phyloP scores from a whole-genome alignment of 1,284 basidiomycete genomes.

The Tilletia caries region DNA sequence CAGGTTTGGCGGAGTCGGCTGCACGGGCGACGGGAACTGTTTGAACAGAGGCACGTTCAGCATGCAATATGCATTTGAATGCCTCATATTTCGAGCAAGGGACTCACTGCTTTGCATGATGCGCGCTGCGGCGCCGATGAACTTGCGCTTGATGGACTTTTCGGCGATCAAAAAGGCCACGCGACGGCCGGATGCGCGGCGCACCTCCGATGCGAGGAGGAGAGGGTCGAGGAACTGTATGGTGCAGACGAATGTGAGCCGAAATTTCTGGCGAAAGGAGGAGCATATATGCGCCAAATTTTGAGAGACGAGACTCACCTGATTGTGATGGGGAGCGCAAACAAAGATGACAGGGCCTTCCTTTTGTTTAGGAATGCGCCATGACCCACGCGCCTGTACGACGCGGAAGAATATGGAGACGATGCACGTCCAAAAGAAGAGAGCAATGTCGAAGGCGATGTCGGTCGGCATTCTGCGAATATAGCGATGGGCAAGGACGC shows the following conservation, averaged over 20 bases:
- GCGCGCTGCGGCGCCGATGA: slow-evolving; percentile 77
- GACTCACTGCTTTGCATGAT: slow-evolving; percentile 86
- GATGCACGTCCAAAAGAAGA: slow-evolving; percentile 65
- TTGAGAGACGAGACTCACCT: no score
- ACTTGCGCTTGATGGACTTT: slow-evolving; percentile 76
- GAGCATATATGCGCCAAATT: no score
- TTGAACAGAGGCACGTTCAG: slow-evolving; percentile 16
- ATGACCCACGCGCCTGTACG: slow-evolving; percentile 82
- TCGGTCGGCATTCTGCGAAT: slow-evolving; percentile 44
- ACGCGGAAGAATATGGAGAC: slow-evolving; percentile 97
- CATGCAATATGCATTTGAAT: not conserved
- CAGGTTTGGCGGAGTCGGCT: slow-evolving; percentile 78
- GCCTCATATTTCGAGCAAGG: no score
- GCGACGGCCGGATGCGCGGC: slow-evolving; percentile 74
- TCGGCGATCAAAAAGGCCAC: slow-evolving; percentile 92
- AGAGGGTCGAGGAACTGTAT: slow-evolving; percentile 83
- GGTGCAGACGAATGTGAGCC: not conserved
- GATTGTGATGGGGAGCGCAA: slow-evolving; percentile 92
- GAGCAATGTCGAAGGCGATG: slow-evolving; percentile 53
- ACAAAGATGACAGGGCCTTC: slow-evolving; percentile 95
- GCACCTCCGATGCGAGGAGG: slow-evolving; percentile 78
- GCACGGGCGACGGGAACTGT: slow-evolving; percentile 77
- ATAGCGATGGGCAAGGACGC: slow-evolving; percentile 33
- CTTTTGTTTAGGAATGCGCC: slow-evolving; percentile 71
- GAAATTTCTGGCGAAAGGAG: not conserved